Evolutionary conservation across 2,329 filamentous ascomycete genomes (phyloP).

Genomic region (Colletotrichum sp.): DNA sequence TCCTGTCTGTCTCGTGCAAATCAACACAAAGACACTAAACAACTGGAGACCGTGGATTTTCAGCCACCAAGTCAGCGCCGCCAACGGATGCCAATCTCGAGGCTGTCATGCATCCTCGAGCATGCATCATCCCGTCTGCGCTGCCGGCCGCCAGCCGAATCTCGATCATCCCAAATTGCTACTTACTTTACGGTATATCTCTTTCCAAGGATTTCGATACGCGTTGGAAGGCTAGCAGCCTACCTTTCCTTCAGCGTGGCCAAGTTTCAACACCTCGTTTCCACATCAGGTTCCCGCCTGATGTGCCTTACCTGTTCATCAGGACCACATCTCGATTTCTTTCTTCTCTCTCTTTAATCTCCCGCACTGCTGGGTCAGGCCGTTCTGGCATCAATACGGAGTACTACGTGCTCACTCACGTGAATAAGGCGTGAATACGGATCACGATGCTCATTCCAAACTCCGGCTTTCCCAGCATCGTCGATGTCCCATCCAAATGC

Average conservation of each 20-base stretch:
- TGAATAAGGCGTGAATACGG: background rate
- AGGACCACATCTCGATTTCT: background rate
- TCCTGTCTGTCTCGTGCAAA: background rate
- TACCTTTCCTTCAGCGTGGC: background rate
- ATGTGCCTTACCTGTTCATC: background rate
- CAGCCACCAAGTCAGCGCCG: background rate
- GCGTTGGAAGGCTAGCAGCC: background rate
- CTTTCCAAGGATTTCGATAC: background rate
- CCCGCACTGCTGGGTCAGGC: background rate
- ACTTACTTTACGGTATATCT: background rate
- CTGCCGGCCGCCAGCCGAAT: background rate
- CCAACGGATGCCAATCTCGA: background rate
- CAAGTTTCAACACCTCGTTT: background rate
- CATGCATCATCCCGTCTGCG: slow-evolving; percentile 15
- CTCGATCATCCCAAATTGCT: background rate
- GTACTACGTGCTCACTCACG: background rate
- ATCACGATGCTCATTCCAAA: background rate
- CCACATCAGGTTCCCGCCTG: background rate
- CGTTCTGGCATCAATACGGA: background rate
- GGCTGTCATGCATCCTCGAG: background rate
- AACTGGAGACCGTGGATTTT: background rate
- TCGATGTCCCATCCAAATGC: background rate
- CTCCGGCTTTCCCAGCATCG: background rate
- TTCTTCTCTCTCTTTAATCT: background rate
- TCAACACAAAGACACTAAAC: background rate